Conservation (phyloP, 225 moss, liverwort and hornwort species). For the Lunularia cruciata region DNA sequence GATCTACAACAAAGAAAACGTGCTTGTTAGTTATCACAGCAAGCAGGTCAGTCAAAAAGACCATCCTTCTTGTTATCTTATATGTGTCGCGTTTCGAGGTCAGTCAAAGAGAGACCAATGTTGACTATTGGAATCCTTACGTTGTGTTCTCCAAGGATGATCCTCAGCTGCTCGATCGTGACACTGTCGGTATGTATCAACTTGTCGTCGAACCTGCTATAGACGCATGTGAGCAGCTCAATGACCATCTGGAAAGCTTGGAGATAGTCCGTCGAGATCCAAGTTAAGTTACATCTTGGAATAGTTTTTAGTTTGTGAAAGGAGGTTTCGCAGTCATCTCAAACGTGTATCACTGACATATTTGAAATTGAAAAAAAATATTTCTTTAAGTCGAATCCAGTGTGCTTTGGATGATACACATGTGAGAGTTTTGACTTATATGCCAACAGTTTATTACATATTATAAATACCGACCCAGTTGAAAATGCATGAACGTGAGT, state of each 20-base stretch:
- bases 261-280: background rate
- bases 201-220: background rate
- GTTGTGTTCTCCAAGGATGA: constrained; percentile 6
- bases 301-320: background rate
- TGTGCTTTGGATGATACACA: background rate
- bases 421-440: background rate
- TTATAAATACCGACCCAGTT: background rate
- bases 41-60: background rate
- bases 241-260: background rate
- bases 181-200: background rate
- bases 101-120: background rate
- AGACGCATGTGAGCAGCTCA: background rate
- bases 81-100: too few relatives aligned
- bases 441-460: background rate
- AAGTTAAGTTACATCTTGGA: background rate
- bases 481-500: background rate
- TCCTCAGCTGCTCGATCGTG: background rate
- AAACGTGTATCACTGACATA: background rate
- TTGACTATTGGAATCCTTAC: too few relatives aligned
- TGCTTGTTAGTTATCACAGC: background rate
- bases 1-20: background rate
- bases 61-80: background rate
- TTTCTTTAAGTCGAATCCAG: too few relatives aligned
- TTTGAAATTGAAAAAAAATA: background rate
- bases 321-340: background rate